A percentile compares a stretch with the other conserved stretches of the same genome.
Conservation (phyloP, 2,329 filamentous ascomycete genomes). For the Colletotrichum higginsianum region DNA sequence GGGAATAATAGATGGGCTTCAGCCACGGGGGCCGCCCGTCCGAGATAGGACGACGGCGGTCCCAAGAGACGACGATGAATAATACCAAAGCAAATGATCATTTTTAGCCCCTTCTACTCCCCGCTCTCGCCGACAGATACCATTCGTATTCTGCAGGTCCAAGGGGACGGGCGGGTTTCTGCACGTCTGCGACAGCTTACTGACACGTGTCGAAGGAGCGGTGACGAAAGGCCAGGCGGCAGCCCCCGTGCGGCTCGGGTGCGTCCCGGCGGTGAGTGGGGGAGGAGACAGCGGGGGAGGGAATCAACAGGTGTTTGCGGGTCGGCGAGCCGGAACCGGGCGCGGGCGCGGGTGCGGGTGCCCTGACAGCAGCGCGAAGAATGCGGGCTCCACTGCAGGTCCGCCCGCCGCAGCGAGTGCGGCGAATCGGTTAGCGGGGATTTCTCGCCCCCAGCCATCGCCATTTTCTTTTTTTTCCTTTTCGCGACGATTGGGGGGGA, state of each 20-base stretch:
- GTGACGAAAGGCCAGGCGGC: not conserved
- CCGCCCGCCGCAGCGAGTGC: not conserved
- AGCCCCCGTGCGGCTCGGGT: constrained; percentile 4
- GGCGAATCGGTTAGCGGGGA: not conserved
- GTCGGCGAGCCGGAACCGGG: not conserved
- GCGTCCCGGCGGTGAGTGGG: constrained; percentile 15
- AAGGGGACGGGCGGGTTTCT: not conserved
- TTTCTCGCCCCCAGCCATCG: constrained; percentile 30
- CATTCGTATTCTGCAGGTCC: not conserved
- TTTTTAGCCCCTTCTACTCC: not conserved
- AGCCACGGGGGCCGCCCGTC: not conserved
- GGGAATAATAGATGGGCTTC: not conserved
- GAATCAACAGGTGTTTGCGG: not conserved
- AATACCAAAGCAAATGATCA: not conserved
- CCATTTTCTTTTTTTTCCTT: constrained; percentile 11
- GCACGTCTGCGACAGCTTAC: not conserved
- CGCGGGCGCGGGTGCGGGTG: constrained; percentile 4
- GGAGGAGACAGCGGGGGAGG: not conserved
- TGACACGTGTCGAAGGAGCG: not conserved
- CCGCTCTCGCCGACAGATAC: not conserved
- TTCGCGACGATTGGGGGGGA: too few species aligned
- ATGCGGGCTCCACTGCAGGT: constrained; percentile 1
- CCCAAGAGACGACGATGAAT: not conserved
- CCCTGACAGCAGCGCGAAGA: constrained; percentile 14
- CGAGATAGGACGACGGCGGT: not conserved